These are phyloP conservation scores for Phanerodontia chrysosporium DNA, from an alignment of 768 basidiomycete genomes.

Conservation along the genomic window DNA sequence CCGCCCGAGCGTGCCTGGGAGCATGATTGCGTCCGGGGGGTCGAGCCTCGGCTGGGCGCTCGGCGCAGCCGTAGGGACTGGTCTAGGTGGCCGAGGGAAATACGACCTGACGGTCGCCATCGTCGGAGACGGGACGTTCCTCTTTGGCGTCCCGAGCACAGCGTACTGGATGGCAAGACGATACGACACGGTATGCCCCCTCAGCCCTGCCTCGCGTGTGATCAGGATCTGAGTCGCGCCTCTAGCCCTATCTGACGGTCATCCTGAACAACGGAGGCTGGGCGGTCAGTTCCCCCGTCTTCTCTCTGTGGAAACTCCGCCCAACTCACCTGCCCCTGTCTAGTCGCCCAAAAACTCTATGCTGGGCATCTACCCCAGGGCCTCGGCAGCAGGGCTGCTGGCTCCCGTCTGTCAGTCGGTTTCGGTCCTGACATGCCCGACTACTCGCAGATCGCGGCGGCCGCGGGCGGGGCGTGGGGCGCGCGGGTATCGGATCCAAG, in stretches of 20 bases:
- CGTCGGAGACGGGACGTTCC: conserved; percentile 67
- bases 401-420: conserved; percentile 52
- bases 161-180: conserved; percentile 71
- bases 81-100: conserved; percentile 37
- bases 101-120: conserved; percentile 55
- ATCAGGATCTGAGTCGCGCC: not conserved
- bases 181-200: conserved; percentile 53
- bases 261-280: conserved; percentile 72
- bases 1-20: conserved; percentile 45
- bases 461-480: conserved; percentile 70
- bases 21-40: conserved; percentile 53
- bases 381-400: conserved; percentile 38
- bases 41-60: conserved; percentile 67
- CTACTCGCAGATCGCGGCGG: conserved; percentile 57
- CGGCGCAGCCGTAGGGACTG: conserved; percentile 59
- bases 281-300: conserved; percentile 41
- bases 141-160: conserved; percentile 63
- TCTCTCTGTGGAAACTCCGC: not conserved
- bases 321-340: not conserved
- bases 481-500: conserved; percentile 28
- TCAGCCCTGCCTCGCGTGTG: not conserved
- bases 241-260: conserved; percentile 65
- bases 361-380: conserved; percentile 62
- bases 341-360: conserved; percentile 62
- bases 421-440: conserved; percentile 64